Conservation (phyloP, 139 green algal genomes). For the Chlamydomonas sp. region DNA sequence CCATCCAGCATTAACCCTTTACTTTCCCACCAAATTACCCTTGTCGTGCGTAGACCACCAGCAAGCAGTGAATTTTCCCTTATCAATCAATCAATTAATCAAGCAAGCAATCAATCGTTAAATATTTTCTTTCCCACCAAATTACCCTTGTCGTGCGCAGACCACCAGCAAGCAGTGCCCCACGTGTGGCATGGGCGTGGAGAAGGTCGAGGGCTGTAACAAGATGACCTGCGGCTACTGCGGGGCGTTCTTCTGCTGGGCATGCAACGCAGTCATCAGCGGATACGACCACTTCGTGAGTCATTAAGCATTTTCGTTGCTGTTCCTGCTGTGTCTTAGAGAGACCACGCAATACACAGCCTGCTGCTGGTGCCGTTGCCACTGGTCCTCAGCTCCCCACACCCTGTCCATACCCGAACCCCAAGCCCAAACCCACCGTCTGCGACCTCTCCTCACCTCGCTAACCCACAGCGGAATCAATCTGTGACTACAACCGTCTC, state of each 20-base stretch:
- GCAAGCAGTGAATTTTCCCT: not conserved
- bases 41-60: not conserved
- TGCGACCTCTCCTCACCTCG: no score
- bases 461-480: no score
- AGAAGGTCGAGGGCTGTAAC: constrained; percentile 87
- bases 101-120: not conserved
- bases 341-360: not conserved
- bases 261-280: constrained; percentile 33
- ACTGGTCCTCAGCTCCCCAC: not conserved
- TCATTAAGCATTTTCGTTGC: not conserved
- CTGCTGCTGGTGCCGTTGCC: not conserved
- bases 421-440: not conserved
- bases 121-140: not conserved
- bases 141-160: not conserved
- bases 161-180: constrained; percentile 70
- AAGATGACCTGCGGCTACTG: constrained; percentile 89
- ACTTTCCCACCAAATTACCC: not conserved
- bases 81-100: not conserved
- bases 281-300: constrained; percentile 55
- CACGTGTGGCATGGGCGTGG: constrained; percentile 70
- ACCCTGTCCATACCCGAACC: not conserved
- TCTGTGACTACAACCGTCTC: no score
- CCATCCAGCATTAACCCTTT: not conserved
- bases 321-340: not conserved
- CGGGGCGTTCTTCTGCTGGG: constrained; percentile 50